Conservation (phyloP, 768 basidiomycete genomes). For the Mycena kentingensis region DNA sequence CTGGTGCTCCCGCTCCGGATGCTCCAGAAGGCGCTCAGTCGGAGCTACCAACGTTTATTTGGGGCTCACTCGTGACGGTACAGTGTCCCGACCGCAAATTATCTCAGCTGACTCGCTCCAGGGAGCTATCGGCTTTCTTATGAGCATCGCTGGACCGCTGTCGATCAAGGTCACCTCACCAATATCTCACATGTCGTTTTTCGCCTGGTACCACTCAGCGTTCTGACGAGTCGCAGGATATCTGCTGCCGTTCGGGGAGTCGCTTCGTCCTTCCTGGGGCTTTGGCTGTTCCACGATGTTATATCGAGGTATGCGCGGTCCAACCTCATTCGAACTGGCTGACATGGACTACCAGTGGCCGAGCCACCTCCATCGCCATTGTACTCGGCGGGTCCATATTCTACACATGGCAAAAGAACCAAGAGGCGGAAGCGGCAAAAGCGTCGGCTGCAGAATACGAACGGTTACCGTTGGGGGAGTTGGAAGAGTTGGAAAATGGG, state of each 20-base stretch:
- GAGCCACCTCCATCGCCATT: conserved; percentile 57
- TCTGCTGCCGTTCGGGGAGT: conserved; percentile 79
- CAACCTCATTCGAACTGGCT: background rate
- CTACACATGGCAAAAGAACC: conserved; percentile 68
- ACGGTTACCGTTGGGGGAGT: no score
- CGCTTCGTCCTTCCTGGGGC: conserved; percentile 62
- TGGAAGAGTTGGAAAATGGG: no score
- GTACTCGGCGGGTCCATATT: conserved; percentile 65
- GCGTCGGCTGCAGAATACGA: conserved; percentile 37
- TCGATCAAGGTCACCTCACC: conserved; percentile 83
- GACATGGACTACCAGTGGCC: conserved; percentile 45
- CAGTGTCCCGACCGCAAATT: conserved; percentile 10
- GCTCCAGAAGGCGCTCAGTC: background rate
- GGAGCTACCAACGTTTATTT: conserved; percentile 44
- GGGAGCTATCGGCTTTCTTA: conserved; percentile 73
- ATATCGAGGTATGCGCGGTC: conserved; percentile 53
- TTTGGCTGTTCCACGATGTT: conserved; percentile 62
- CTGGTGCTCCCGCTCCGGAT: conserved; percentile 1
- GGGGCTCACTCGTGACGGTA: conserved; percentile 63
- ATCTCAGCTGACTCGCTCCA: conserved; percentile 23
- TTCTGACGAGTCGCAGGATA: no score
- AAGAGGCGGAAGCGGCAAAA: conserved; percentile 42
- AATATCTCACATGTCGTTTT: conserved; percentile 82
- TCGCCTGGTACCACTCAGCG: no score
- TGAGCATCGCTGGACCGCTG: conserved; percentile 72